phyloP scores from a whole-genome alignment of 163 green algal species.

The Chloromonas sp. region DNA sequence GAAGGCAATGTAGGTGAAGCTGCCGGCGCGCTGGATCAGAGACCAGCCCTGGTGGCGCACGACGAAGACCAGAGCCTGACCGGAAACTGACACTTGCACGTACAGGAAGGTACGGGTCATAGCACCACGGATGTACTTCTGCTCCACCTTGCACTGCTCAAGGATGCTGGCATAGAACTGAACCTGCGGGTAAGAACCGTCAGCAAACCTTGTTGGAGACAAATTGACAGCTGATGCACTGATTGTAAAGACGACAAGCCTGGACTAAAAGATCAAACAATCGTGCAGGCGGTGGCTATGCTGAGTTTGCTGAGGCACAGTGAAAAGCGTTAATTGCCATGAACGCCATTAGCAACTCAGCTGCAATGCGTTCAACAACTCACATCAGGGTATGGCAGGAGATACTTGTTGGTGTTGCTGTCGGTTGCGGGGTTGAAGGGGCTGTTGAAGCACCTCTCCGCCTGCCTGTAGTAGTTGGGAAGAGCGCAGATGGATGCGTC shows the following conservation, averaged over 20 bases:
- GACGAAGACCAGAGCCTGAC: slow-evolving; percentile 79
- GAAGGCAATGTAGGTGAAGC: slow-evolving; percentile 74
- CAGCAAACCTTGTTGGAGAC: neutral
- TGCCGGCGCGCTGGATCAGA: slow-evolving; percentile 46
- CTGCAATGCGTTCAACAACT: too few relatives aligned
- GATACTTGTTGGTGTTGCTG: too few relatives aligned
- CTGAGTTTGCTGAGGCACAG: too few relatives aligned
- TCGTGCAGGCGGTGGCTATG: too few relatives aligned
- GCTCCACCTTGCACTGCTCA: slow-evolving; percentile 72
- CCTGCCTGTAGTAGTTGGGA: neutral
- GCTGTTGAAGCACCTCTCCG: too few relatives aligned
- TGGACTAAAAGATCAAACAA: too few relatives aligned
- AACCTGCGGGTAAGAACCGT: neutral
- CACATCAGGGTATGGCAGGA: too few relatives aligned
- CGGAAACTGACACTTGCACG: slow-evolving; percentile 64
- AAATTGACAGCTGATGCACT: neutral
- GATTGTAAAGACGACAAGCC: neutral
- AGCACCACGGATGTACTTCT: slow-evolving; percentile 65
- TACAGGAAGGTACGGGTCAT: slow-evolving; percentile 75
- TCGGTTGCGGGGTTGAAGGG: too few relatives aligned
- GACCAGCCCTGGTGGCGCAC: slow-evolving; percentile 63
- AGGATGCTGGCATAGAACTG: slow-evolving; percentile 18
- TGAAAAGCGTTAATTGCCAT: too few relatives aligned
- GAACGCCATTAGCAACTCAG: too few relatives aligned
- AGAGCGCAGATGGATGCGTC: neutral